These are phyloP conservation scores for Aechmea fasciata DNA, from an alignment of 176 grass and related monocot species.

Conservation along the genomic window DNA sequence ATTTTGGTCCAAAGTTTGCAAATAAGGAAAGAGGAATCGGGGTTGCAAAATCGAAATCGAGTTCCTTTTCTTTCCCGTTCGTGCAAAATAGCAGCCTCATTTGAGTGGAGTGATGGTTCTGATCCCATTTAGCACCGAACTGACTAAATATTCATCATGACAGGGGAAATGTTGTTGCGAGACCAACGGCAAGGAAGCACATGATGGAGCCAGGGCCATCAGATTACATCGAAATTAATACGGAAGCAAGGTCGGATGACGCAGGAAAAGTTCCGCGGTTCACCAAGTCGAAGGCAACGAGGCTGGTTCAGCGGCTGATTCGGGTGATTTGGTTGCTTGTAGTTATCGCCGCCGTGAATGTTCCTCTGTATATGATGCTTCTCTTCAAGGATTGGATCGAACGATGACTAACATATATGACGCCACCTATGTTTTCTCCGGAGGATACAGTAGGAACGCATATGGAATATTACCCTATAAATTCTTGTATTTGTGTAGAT, in stretches of 20 bases:
- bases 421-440: background rate
- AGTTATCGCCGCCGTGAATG: slow-evolving; percentile 62
- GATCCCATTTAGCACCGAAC: slow-evolving; percentile 10
- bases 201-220: slow-evolving; percentile 43
- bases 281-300: slow-evolving; percentile 48
- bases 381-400: slow-evolving; percentile 96
- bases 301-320: slow-evolving; percentile 54
- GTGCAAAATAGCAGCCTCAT: background rate
- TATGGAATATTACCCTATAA: no score
- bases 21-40: no score
- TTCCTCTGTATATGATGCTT: slow-evolving; percentile 96
- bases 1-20: no score
- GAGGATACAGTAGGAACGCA: no score
- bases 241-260: slow-evolving; percentile 40
- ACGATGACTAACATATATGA: slow-evolving; percentile 21
- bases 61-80: background rate
- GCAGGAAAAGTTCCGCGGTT: slow-evolving; percentile 30
- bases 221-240: slow-evolving; percentile 50
- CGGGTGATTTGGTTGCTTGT: slow-evolving; percentile 63
- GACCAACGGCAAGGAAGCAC: slow-evolving; percentile 57
- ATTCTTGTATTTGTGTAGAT: no score
- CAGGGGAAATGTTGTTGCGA: slow-evolving; percentile 73
- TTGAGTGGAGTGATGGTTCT: background rate
- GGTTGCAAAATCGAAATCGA: background rate
- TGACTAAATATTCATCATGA: background rate